Percentiles rank a stretch among this genome's conserved stretches.
phyloP scores from a whole-genome alignment of 2,329 filamentous ascomycete genomes.

The Chaetomiaceae sp. region DNA sequence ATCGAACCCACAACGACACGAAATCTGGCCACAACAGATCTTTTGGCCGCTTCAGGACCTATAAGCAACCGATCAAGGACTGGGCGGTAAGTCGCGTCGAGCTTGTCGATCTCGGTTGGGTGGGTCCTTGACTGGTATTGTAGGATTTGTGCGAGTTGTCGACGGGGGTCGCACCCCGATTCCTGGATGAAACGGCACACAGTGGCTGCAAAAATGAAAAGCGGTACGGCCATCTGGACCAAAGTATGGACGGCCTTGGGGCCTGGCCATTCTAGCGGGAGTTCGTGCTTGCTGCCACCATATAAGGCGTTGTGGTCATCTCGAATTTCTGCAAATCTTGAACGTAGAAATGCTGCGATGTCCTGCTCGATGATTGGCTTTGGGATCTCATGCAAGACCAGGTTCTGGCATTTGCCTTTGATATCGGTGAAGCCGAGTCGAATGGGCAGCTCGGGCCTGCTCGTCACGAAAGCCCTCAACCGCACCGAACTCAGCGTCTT shows the following conservation, averaged over 20 bases:
- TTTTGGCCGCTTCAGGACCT: neutral
- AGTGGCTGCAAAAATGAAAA: constrained; percentile 32
- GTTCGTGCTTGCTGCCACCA: neutral
- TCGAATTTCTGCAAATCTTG: constrained; percentile 31
- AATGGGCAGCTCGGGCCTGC: constrained; percentile 38
- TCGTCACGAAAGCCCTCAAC: constrained; percentile 39
- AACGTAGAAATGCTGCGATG: constrained; percentile 35
- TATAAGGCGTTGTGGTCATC: constrained; percentile 22
- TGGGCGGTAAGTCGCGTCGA: constrained; percentile 25
- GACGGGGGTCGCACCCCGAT: constrained; percentile 23
- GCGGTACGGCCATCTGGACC: constrained; percentile 23
- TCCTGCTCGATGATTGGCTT: constrained; percentile 33
- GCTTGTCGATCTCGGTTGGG: constrained; percentile 17
- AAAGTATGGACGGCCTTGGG: constrained; percentile 6
- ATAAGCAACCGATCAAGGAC: constrained; percentile 18
- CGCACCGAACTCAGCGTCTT: constrained; percentile 14
- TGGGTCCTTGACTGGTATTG: constrained; percentile 23
- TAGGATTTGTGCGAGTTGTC: constrained; percentile 25
- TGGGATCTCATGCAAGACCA: neutral
- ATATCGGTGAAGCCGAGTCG: constrained; percentile 34
- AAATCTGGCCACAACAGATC: constrained; percentile 24
- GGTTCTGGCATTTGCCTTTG: constrained; percentile 27
- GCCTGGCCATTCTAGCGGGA: constrained; percentile 22
- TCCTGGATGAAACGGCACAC: constrained; percentile 29
- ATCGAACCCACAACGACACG: constrained; percentile 31